phyloP scores from a whole-genome alignment of 163 green algal species.

The Scenedesmus sp. region DNA sequence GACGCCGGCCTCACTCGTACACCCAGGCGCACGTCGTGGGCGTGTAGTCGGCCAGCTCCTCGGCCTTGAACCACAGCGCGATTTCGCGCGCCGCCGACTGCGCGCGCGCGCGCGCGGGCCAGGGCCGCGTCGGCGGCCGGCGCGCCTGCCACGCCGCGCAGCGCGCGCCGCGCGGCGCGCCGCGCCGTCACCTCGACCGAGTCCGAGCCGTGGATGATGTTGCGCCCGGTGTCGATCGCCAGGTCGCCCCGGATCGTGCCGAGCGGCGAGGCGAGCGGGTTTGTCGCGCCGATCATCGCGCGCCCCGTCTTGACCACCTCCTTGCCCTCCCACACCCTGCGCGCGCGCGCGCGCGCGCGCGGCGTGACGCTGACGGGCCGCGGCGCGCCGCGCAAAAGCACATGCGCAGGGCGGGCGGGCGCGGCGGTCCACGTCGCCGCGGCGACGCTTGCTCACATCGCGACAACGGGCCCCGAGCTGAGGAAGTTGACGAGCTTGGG shows the following conservation, averaged over 20 bases:
- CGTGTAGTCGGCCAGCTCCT: conserved; percentile 20
- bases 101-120: no score
- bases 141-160: no score
- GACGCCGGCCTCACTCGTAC: conserved; percentile 50
- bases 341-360: no score
- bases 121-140: no score
- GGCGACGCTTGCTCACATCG: no score
- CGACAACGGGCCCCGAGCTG: no score
- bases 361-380: no score
- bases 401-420: no score
- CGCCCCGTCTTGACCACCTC: conserved; percentile 71
- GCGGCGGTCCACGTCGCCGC: no score
- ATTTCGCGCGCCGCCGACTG: conserved; percentile 87
- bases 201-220: conserved; percentile 96
- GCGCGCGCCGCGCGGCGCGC: no score
- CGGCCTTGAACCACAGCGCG: conserved; percentile 82
- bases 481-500: conserved; percentile 77
- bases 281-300: conserved; percentile 88
- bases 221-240: conserved; percentile 75
- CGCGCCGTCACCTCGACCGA: conserved; percentile 78
- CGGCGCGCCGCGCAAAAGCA: no score
- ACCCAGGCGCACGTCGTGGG: conserved; percentile 42
- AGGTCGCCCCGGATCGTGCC: conserved; percentile 94
- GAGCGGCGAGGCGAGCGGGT: conserved; percentile 86
- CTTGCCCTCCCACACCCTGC: conserved; percentile 67